These are phyloP conservation scores for Metarhizium humberi DNA, from an alignment of 2,329 filamentous ascomycete species.

Conservation along the genomic window DNA sequence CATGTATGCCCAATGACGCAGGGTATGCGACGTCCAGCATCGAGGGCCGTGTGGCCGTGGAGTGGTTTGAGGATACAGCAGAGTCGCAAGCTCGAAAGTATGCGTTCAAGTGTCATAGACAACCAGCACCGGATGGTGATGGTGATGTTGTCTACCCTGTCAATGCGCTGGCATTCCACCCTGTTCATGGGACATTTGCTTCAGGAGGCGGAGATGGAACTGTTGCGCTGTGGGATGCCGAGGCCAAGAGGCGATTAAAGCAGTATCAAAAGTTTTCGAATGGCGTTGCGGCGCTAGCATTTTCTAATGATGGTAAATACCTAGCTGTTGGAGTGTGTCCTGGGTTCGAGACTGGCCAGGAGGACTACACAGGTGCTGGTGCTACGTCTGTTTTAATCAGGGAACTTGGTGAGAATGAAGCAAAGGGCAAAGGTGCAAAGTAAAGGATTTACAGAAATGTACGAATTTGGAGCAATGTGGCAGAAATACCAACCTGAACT, in stretches of 20 bases:
- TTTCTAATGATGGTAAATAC: slow-evolving; percentile 67
- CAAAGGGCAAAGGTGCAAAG: slow-evolving; percentile 73
- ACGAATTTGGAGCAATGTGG: neutral
- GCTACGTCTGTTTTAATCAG: slow-evolving; percentile 70
- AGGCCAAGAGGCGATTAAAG: slow-evolving; percentile 79
- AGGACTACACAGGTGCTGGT: slow-evolving; percentile 65
- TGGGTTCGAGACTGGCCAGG: slow-evolving; percentile 79
- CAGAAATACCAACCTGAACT: neutral
- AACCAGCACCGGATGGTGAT: slow-evolving; percentile 52
- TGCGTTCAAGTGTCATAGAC: slow-evolving; percentile 96
- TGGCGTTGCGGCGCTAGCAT: slow-evolving; percentile 68
- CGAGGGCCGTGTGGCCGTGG: slow-evolving; percentile 89
- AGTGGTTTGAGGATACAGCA: slow-evolving; percentile 89
- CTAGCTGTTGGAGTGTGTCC: slow-evolving; percentile 76
- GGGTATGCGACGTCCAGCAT: slow-evolving; percentile 91
- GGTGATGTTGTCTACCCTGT: slow-evolving; percentile 85
- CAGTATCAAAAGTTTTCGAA: slow-evolving; percentile 80
- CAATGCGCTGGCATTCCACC: slow-evolving; percentile 83
- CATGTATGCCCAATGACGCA: slow-evolving; percentile 93
- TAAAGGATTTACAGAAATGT: slow-evolving; percentile 20
- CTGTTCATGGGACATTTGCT: slow-evolving; percentile 73
- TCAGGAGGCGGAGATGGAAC: slow-evolving; percentile 84
- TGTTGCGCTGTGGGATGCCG: slow-evolving; percentile 87
- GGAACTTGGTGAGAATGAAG: slow-evolving; percentile 79
- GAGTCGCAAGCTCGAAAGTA: slow-evolving; percentile 91